Evolutionary conservation across 2,329 filamentous ascomycete genomes (phyloP).

Genomic region (Sphaceloma murrayae): DNA sequence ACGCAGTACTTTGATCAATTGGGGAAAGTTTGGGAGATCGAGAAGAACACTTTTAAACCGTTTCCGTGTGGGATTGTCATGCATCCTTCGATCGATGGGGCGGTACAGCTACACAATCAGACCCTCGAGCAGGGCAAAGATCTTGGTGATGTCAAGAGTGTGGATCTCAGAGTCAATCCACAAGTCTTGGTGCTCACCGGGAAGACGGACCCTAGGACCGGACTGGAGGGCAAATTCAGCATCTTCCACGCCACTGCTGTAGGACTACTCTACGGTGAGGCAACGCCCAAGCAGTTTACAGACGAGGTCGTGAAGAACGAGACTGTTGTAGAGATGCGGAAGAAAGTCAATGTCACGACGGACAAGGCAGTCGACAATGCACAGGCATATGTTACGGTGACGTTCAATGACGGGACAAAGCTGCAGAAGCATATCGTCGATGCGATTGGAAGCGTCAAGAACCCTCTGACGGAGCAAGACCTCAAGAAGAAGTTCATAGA

Average conservation of each 20-base stretch:
- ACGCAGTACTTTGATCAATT: slow-evolving; percentile 31
- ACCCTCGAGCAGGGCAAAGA: slow-evolving; percentile 27
- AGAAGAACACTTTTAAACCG: slow-evolving; percentile 48
- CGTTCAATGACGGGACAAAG: slow-evolving; percentile 31
- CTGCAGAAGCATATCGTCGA: slow-evolving; percentile 41
- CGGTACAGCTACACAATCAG: slow-evolving; percentile 39
- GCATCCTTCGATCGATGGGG: slow-evolving; percentile 47
- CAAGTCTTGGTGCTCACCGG: slow-evolving; percentile 46
- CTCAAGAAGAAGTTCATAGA: slow-evolving; percentile 43
- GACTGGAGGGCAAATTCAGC: slow-evolving; percentile 46
- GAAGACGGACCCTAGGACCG: slow-evolving; percentile 41
- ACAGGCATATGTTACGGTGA: slow-evolving; percentile 34
- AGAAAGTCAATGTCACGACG: slow-evolving; percentile 37
- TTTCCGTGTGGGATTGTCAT: slow-evolving; percentile 50
- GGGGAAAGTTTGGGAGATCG: slow-evolving; percentile 41
- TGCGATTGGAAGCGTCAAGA: slow-evolving; percentile 42
- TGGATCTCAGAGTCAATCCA: slow-evolving; percentile 41
- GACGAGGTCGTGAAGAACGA: slow-evolving; percentile 38
- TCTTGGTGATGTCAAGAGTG: slow-evolving; percentile 30
- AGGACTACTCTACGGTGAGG: slow-evolving; percentile 43
- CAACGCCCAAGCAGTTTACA: slow-evolving; percentile 43
- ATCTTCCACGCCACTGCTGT: slow-evolving; percentile 47
- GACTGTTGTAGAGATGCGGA: slow-evolving; percentile 36
- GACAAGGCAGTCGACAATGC: slow-evolving; percentile 36
- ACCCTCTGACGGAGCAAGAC: slow-evolving; percentile 39